These are phyloP conservation scores for Eutrema yunnanense DNA, from an alignment of 345 rosid species.

Conservation along the genomic window DNA sequence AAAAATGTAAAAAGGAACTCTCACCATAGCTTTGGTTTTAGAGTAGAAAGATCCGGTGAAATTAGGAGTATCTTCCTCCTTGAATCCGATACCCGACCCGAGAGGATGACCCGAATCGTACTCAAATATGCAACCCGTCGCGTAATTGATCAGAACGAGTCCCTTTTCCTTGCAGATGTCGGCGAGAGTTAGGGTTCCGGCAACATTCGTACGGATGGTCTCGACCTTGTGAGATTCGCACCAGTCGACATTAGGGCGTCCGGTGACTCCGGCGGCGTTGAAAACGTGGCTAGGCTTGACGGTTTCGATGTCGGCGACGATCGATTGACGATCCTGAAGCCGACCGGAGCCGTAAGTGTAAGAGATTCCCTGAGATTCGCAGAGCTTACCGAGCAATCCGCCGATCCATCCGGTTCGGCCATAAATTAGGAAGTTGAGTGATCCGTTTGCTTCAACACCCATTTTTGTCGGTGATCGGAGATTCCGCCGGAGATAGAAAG, in stretches of 20 bases:
- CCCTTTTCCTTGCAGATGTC: constrained; percentile 78
- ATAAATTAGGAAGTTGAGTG: constrained; percentile 74
- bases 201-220: constrained; percentile 82
- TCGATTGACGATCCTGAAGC: constrained; percentile 66
- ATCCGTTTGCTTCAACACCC: constrained; percentile 56
- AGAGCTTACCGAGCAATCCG: constrained; percentile 71
- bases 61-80: constrained; percentile 89
- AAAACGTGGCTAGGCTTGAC: constrained; percentile 74
- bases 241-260: constrained; percentile 94
- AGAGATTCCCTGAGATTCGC: constrained; percentile 55
- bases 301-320: constrained; percentile 54
- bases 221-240: constrained; percentile 92
- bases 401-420: constrained; percentile 97
- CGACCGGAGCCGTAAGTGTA: constrained; percentile 77
- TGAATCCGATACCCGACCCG: constrained; percentile 80
- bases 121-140: constrained; percentile 91
- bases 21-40: constrained; percentile 94
- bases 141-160: constrained; percentile 62
- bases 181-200: constrained; percentile 80
- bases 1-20: neutral
- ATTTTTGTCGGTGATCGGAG: constrained; percentile 28
- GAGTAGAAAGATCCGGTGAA: constrained; percentile 87
- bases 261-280: constrained; percentile 96
- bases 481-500: neutral
- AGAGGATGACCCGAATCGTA: constrained; percentile 62